Evolutionary conservation across 345 rosid species (phyloP).

Genomic region (Trapa bicornis): DNA sequence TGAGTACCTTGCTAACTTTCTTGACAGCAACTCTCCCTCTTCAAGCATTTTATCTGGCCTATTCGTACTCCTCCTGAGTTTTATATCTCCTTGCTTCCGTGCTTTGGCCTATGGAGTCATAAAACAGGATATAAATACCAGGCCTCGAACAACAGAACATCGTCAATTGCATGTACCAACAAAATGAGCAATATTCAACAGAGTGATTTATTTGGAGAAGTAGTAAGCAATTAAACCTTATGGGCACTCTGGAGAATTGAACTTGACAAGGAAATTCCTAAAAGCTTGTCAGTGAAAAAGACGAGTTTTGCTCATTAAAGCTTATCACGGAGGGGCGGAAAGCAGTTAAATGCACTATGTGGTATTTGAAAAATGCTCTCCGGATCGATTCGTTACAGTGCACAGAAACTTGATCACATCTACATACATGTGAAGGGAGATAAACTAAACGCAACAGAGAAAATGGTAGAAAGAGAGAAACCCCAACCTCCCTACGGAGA

Average conservation of each 20-base stretch:
- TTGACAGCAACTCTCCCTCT: neutral
- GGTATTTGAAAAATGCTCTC: neutral
- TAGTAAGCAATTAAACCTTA: neutral
- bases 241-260: neutral
- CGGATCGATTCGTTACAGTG: neutral
- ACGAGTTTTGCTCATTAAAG: neutral
- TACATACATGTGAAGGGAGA: neutral
- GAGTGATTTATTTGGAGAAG: neutral
- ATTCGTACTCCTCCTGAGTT: neutral
- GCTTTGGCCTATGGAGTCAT: neutral
- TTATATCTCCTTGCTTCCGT: neutral
- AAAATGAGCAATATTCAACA: neutral
- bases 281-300: neutral
- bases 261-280: neutral
- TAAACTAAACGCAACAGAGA: neutral
- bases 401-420: neutral
- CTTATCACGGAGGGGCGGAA: neutral
- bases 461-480: neutral
- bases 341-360: neutral
- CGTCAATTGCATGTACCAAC: neutral
- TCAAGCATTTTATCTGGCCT: neutral
- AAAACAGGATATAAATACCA: neutral
- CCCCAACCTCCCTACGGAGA: slow-evolving; percentile 1
- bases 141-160: neutral
- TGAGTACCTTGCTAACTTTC: slow-evolving; percentile 1